Evolutionary conservation across 163 green algal genomes (phyloP).

Genomic region (Volvox carteri): DNA sequence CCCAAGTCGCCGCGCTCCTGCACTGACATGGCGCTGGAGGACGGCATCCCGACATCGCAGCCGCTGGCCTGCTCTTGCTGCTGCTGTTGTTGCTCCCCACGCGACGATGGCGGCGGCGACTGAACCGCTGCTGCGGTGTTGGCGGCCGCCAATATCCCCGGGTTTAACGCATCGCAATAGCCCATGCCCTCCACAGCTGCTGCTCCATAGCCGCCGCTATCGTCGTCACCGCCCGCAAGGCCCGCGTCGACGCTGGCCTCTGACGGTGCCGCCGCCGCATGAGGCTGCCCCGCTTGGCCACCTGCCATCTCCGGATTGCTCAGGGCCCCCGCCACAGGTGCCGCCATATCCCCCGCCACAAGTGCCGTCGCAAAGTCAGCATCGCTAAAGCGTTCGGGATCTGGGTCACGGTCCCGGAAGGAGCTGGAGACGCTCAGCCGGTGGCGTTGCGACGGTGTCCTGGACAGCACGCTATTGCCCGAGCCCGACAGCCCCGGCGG

Average conservation of each 20-base stretch:
- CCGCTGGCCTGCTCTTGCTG: background rate
- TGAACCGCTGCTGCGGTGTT: background rate
- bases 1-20: background rate
- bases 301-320: too few relatives aligned
- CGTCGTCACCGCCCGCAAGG: background rate
- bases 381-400: background rate
- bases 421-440: slow-evolving; percentile 37
- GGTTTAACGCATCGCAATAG: too few relatives aligned
- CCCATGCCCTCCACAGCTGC: background rate
- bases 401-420: background rate
- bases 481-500: background rate
- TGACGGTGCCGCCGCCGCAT: too few relatives aligned
- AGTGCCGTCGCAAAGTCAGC: too few relatives aligned
- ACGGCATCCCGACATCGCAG: background rate
- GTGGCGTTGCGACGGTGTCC: slow-evolving; percentile 5
- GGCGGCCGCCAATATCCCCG: background rate
- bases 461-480: background rate
- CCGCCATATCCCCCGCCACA: too few relatives aligned
- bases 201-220: background rate
- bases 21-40: too few relatives aligned
- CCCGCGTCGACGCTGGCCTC: too few relatives aligned
- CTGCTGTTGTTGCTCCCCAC: background rate
- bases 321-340: too few relatives aligned
- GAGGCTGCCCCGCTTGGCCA: too few relatives aligned
- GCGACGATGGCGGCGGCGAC: background rate